Evolutionary conservation across 345 rosid species (phyloP), one percentile per base, ranked within the genome.

Genomic region (Excoecaria agallocha): DNA sequence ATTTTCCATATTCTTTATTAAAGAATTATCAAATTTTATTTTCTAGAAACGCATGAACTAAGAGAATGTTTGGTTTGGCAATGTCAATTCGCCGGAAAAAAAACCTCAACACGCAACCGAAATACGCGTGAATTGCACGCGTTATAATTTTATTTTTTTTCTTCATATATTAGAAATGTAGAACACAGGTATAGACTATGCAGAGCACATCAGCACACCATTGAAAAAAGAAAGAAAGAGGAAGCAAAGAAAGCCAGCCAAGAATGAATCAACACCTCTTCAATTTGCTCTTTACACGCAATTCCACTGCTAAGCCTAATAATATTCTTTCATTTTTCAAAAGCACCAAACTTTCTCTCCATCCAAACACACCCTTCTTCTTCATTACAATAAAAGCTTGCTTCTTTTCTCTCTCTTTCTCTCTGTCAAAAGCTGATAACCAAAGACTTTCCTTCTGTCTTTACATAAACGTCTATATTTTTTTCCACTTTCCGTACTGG

Each of bases 271-370:
- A 10, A 25, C 58, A 51, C 25, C 71, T 68, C 54, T 52, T 50
- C 2, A 55, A 50, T 68, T 50, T 35, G 12, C 45, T 9, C 59
- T 49, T 35, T 51, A 50, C 71, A 68, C 71, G 71, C 43, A 16
- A 50, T 49, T 8, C 25, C 58, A 68, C 71, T 50, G 54, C 69
- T 6, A 3, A n/a, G 3, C 68, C 2, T 8, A 19, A n/a, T 30
- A 7, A 0, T 30, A 16, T 19, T 48, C 22, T 5, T 16, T 39
- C 38, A 12, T 68, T 68, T 30, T 68, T 68, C 22, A 16, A 66
- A 66, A 66, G 54, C 25, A 50, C 30, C 30, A 30, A 30, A 30
- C 30, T 50, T 50, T 50, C 54, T 50, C 54, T 11, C 54, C 54
- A 50, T 50, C 54, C 2, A 60, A 15, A 5, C 35, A 60, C 37